Evolutionary conservation across 106 monocot genomes (phyloP).

Genomic region (Triglochin maritima): DNA sequence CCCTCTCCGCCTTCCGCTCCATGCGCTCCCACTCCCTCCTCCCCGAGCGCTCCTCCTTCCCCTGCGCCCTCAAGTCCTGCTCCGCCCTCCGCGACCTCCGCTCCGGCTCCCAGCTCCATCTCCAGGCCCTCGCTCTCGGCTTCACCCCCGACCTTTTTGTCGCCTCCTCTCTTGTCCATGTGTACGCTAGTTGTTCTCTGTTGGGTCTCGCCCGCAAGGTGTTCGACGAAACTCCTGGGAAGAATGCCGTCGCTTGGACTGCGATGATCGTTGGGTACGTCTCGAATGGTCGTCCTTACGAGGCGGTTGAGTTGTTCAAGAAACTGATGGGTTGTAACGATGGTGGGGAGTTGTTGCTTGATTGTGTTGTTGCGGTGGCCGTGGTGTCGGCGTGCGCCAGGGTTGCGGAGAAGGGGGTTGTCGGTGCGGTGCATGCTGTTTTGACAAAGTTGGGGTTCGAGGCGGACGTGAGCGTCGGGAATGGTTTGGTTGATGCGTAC

Average conservation of each 20-base stretch:
- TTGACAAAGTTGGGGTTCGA: constrained; percentile 41
- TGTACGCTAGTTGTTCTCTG: constrained; percentile 55
- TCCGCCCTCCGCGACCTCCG: constrained; percentile 21
- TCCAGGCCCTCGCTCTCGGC: constrained; percentile 38
- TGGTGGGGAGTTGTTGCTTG: constrained; percentile 8
- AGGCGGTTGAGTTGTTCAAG: constrained; percentile 33
- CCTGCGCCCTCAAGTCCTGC: constrained; percentile 49
- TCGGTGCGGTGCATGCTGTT: constrained; percentile 40
- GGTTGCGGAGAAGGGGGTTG: constrained; percentile 18
- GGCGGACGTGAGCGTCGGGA: constrained; percentile 41
- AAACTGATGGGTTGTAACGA: constrained; percentile 7
- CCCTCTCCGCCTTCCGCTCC: constrained; percentile 53
- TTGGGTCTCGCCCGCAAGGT: constrained; percentile 41
- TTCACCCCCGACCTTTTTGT: constrained; percentile 56
- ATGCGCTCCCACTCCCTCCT: constrained; percentile 27
- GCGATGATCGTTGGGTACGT: constrained; percentile 50
- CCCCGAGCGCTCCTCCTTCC: constrained; percentile 59
- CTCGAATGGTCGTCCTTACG: constrained; percentile 19
- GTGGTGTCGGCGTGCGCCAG: constrained; percentile 48
- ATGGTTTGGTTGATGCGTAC: constrained; percentile 74
- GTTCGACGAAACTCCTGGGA: constrained; percentile 49
- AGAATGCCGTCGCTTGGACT: constrained; percentile 62
- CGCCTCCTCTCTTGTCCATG: constrained; percentile 59
- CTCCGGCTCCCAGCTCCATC: constrained; percentile 59
- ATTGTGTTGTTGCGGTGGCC: constrained; percentile 39